Base-by-base conservation (phyloP, 768 basidiomycete genomes). In the Pleurotus eryngii region DNA sequence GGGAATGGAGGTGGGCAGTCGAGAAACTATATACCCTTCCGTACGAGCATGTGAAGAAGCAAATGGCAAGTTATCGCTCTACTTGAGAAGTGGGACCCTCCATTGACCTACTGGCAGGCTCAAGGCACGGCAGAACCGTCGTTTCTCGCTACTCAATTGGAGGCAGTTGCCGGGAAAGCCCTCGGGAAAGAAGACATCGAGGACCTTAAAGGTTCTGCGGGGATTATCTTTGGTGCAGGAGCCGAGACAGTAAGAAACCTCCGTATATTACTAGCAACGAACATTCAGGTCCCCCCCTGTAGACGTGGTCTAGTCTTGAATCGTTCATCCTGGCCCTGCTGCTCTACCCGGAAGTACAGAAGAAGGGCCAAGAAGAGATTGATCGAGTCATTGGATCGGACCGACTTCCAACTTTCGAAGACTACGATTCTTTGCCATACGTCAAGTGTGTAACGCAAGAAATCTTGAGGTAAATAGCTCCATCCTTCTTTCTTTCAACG, bases 251-350 rank as follows among this genome's bases (percentile, higher is more conserved):
- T 74, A 59, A 49, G 59, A 58, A 30, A 12, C 48, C 42, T 11
- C 56, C 53, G 59, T 59, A 60, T 56, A 5, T 40, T 15, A 30
- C 17, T 3, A 20, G 17, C 30, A 27, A 27, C 11, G 37, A 39
- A 20, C 18, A 35, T 48, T 8, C 18, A 15, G 18, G 12, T 15
- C n/a, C 15, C 50, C 11, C 26, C 42, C n/a, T 59, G 14, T 63
- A 85, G 84, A 84, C 81, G 2, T 72, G 78, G 11, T 76, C 81
- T 12, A 70, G 77, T 15, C 66, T 84, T 38, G 70, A 76, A 39
- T 72, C 76, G 4, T 83, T 84, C 64, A 57, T 82, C 22, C 74
- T 84, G 14, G 78, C 81, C 4, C 82, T 85, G 80, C 68, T 81
- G 49, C 71, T 78, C 27, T 64, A 83, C 63, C 84, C 84, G 15